These are phyloP conservation scores for Fusarium heterosporum DNA, from an alignment of 2,329 filamentous ascomycete genomes.

Conservation along the genomic window DNA sequence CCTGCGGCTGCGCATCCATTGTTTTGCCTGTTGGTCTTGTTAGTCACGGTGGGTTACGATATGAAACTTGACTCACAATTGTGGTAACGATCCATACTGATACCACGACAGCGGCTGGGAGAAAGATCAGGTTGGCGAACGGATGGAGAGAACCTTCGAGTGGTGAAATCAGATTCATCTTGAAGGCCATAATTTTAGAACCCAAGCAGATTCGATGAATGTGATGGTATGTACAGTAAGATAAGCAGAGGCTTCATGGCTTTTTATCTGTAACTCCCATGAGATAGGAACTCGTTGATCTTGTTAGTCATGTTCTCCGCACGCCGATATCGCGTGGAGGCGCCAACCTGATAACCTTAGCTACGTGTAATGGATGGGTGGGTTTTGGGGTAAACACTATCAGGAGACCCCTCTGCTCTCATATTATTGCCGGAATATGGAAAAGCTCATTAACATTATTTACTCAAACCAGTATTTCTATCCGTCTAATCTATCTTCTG, in stretches of 20 bases:
- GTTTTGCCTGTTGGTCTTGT: constrained; percentile 23
- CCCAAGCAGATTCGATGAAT: not conserved
- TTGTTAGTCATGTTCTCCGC: constrained; percentile 21
- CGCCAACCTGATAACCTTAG: constrained; percentile 13
- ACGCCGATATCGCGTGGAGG: constrained; percentile 35
- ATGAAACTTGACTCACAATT: constrained; percentile 14
- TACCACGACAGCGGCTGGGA: constrained; percentile 21
- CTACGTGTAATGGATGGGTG: constrained; percentile 11
- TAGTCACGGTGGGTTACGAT: not conserved
- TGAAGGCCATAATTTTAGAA: not conserved
- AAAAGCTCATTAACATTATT: constrained; percentile 46
- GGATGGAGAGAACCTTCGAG: constrained; percentile 1
- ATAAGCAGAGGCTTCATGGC: not conserved
- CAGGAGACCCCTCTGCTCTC: constrained; percentile 15
- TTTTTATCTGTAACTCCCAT: not conserved
- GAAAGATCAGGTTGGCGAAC: constrained; percentile 13
- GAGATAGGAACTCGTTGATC: not conserved
- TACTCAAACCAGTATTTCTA: constrained; percentile 29
- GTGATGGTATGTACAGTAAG: not conserved
- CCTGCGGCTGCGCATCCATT: constrained; percentile 36
- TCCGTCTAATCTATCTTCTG: constrained; percentile 37
- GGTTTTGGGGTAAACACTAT: constrained; percentile 19
- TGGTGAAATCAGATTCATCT: not conserved
- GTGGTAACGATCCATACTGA: constrained; percentile 19
- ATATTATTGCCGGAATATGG: constrained; percentile 25